Percentiles rank a stretch among this genome's conserved stretches.
phyloP scores from a whole-genome alignment of 495 filamentous ascomycete species.

The Penicillium simplicissimum region DNA sequence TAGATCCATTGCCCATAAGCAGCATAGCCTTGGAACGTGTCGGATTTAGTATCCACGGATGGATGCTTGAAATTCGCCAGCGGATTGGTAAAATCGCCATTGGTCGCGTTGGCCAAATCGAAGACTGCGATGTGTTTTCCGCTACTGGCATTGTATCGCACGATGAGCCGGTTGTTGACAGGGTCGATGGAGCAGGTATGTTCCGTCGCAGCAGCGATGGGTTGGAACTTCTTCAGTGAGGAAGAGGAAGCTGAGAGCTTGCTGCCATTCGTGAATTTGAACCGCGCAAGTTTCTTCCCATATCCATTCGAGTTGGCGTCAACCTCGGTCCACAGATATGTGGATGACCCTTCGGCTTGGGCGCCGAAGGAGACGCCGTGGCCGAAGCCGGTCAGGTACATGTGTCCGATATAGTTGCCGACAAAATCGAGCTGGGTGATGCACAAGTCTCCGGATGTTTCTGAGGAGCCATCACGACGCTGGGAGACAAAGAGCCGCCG shows the following conservation, averaged over 20 bases:
- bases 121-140: constrained; percentile 18
- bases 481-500: constrained; percentile 23
- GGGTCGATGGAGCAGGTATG: constrained; percentile 21
- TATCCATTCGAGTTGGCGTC: constrained; percentile 24
- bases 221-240: constrained; percentile 1
- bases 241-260: constrained; percentile 8
- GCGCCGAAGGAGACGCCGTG: constrained; percentile 23
- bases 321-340: constrained; percentile 25
- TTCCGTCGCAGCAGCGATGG: constrained; percentile 11
- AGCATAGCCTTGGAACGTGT: constrained; percentile 18
- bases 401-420: constrained; percentile 21
- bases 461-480: constrained; percentile 12
- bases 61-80: constrained; percentile 17
- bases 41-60: neutral
- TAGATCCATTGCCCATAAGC: constrained; percentile 21
- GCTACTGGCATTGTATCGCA: constrained; percentile 13
- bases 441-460: constrained; percentile 18
- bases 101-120: constrained; percentile 15
- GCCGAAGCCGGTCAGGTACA: constrained; percentile 22
- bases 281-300: constrained; percentile 20
- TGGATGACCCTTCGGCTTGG: constrained; percentile 16
- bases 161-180: constrained; percentile 18
- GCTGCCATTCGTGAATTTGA: constrained; percentile 19
- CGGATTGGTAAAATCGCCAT: constrained; percentile 17
- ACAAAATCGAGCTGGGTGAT: constrained; percentile 27